Base-by-base conservation (phyloP, 345 rosid genomes). In the Salix brachista region DNA sequence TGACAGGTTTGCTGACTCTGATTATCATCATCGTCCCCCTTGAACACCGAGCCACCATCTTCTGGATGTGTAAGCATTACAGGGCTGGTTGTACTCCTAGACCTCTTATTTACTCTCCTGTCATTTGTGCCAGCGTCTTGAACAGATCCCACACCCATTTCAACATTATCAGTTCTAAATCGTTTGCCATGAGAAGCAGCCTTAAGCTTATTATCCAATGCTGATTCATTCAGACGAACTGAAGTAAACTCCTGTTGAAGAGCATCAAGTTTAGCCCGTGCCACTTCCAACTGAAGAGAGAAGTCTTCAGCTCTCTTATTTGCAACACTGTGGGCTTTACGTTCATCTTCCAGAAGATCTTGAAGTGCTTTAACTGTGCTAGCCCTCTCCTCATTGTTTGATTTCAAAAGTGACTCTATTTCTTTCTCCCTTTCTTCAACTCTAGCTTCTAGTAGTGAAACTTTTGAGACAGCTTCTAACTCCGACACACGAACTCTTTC, bases 391-490 rank as follows among this genome's bases (percentile, higher is more conserved):
- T 84, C 91, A 76, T 94, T 94, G 82, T 92, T 94, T 70, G 78
- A 77, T 79, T 87, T 89, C 86, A 96, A 70, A 66, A 94, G 82
- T 1, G 85, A 88, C 78, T 91, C 98, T n/a, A 96, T 94, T 85
- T 96, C 98, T 84, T 86, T 91, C 88, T 94, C 97, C 79, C 98
- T 84, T 83, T 94, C 97, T 80, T 89, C 94, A 23, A 96, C 99
- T 82, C 96, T 92, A 50, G 85, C 91, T 86, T 96, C 99, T 30
- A 94, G 83, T 65, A 87, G 72, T 48, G 87, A 71, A 56, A 94
- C 92, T 83, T 86, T 92, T 1, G 94, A 88, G 64, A 82, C 83
- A 64, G 98, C 97, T 8, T 90, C 92, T 86, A 80, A 84, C 83
- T 94, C 98, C 44, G 91, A 92, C 8, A 65, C 70, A 10, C 89